phyloP scores from a whole-genome alignment of 306 rosid genomes.

The Ceratonia siliqua region DNA sequence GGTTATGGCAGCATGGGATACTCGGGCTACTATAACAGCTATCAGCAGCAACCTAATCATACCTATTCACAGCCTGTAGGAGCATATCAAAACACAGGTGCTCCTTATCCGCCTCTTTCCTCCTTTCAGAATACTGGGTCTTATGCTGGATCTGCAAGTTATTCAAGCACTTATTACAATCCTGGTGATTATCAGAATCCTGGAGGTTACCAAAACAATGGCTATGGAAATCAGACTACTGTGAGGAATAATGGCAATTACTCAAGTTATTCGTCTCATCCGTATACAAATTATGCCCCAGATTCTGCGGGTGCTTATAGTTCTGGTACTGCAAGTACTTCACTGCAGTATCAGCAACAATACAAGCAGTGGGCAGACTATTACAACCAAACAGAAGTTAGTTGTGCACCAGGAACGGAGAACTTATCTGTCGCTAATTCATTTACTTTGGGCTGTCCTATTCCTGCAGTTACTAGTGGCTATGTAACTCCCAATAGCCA shows the following conservation, averaged over 20 bases:
- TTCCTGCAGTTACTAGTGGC: conserved; percentile 59
- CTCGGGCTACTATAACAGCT: conserved; percentile 77
- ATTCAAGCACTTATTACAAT: conserved; percentile 99
- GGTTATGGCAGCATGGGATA: conserved; percentile 90
- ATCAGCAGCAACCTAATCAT: conserved; percentile 88
- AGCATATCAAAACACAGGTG: conserved; percentile 99
- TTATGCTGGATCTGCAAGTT: conserved; percentile 97
- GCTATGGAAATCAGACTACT: conserved; percentile 72
- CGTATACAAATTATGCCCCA: conserved; percentile 70
- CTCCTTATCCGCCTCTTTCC: conserved; percentile 99
- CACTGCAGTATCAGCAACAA: conserved; percentile 79
- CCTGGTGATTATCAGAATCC: conserved; percentile 99
- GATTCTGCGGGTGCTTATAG: conserved; percentile 66
- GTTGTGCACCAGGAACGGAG: conserved; percentile 99
- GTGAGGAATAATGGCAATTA: conserved; percentile 80
- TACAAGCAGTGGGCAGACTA: conserved; percentile 90
- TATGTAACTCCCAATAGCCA: conserved; percentile 61
- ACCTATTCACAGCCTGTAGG: conserved; percentile 96
- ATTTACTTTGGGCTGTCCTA: conserved; percentile 56
- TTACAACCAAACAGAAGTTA: conserved; percentile 92
- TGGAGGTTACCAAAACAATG: conserved; percentile 81
- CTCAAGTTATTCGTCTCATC: conserved; percentile 71
- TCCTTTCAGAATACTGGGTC: conserved; percentile 99
- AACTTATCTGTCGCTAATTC: conserved; percentile 66
- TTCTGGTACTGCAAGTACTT: conserved; percentile 59